Conservation (phyloP, 345 rosid genomes). For the Angophora floribunda region DNA sequence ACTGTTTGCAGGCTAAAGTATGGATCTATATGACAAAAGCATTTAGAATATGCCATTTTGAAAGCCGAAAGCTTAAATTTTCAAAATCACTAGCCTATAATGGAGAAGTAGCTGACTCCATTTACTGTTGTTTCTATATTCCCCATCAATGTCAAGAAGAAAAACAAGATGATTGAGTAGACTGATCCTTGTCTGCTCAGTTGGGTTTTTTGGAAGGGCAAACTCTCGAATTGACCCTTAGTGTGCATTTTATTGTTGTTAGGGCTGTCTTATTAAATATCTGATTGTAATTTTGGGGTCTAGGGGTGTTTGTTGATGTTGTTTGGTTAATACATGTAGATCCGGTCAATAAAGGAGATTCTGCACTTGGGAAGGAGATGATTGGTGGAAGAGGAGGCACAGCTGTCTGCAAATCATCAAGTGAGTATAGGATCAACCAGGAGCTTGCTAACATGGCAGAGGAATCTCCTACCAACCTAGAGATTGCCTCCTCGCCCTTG, state of each 20-base stretch:
- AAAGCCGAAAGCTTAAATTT: neutral
- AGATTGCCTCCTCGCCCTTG: constrained; percentile 60
- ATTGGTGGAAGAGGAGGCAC: constrained; percentile 15
- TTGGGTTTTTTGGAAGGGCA: neutral
- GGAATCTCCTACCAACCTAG: constrained; percentile 26
- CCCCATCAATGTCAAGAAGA: neutral
- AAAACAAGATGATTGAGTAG: neutral
- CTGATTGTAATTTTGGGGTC: neutral
- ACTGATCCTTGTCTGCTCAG: neutral
- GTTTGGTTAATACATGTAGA: constrained; percentile 15
- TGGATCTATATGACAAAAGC: neutral
- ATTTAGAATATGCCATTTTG: neutral
- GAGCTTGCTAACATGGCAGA: constrained; percentile 16
- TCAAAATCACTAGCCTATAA: neutral
- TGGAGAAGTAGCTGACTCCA: neutral
- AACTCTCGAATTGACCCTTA: neutral
- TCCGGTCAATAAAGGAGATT: constrained; percentile 8
- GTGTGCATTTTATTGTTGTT: neutral
- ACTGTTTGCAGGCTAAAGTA: neutral
- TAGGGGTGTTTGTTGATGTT: neutral
- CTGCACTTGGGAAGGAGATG: constrained; percentile 6
- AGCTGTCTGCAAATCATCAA: constrained; percentile 8
- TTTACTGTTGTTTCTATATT: neutral
- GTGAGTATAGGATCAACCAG: neutral
- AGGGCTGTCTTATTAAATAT: neutral